phyloP scores from a whole-genome alignment of 169 alveolate species.

The Theileria sp. region DNA sequence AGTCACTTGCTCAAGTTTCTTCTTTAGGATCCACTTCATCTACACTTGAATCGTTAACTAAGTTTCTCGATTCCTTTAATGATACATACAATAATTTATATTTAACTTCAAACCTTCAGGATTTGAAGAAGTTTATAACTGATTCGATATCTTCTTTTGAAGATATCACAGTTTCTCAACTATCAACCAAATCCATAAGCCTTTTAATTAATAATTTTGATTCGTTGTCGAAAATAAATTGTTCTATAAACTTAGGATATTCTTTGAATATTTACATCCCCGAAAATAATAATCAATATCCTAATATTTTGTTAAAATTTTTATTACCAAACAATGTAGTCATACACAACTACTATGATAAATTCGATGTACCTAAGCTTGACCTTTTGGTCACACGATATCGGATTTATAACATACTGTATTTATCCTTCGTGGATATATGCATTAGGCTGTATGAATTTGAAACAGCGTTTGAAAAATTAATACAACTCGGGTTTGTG shows the following conservation, averaged over 20 bases:
- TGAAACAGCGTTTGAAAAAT: slow-evolving; percentile 12
- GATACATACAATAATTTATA: slow-evolving; percentile 11
- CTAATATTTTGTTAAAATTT: background rate
- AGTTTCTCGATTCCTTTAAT: slow-evolving; percentile 3
- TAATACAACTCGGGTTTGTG: slow-evolving; percentile 32
- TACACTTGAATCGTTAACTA: background rate
- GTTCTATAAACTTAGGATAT: background rate
- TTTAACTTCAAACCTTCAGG: slow-evolving; percentile 1
- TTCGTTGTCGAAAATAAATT: background rate
- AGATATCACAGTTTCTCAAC: background rate
- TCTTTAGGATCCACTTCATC: background rate
- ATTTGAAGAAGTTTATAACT: slow-evolving; percentile 7
- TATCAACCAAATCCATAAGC: background rate
- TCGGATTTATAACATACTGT: slow-evolving; percentile 24
- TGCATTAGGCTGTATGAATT: slow-evolving; percentile 14
- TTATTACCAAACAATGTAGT: slow-evolving; percentile 8
- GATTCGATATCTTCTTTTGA: slow-evolving; percentile 11
- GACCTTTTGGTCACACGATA: slow-evolving; percentile 41
- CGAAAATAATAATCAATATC: background rate
- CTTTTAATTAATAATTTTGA: background rate
- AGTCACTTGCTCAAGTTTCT: background rate
- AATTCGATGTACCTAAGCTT: background rate
- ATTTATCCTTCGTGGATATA: slow-evolving; percentile 28
- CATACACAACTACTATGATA: slow-evolving; percentile 4
- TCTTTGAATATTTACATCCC: background rate